A percentile compares a stretch with the other conserved stretches of the same genome.
Conservation (phyloP, 305 asterid species). For the Fraxinus nigra region DNA sequence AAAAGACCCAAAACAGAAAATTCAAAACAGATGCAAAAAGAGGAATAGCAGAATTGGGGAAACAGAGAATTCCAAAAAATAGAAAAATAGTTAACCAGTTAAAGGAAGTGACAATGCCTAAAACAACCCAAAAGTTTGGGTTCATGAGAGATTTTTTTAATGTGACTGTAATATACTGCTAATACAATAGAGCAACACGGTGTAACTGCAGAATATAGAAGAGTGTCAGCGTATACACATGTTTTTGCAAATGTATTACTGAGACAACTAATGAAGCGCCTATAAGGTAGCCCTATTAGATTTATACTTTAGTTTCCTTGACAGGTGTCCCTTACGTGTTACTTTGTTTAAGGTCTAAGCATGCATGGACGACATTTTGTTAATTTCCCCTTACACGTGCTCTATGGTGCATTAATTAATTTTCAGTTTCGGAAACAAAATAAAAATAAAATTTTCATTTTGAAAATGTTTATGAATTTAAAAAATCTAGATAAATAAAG, state of each 20-base stretch:
- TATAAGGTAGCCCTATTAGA: neutral
- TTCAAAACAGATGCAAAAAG: conserved; percentile 15
- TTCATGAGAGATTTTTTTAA: neutral
- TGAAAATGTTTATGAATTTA: neutral
- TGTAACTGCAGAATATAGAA: neutral
- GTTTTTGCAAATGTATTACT: neutral
- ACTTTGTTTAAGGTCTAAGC: neutral
- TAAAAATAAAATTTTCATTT: neutral
- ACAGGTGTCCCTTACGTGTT: neutral
- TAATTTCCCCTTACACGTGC: neutral
- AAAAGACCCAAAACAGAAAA: conserved; percentile 22
- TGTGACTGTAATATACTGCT: neutral
- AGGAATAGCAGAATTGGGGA: conserved; percentile 14
- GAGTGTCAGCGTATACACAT: neutral
- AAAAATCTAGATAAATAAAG: neutral
- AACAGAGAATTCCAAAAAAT: neutral
- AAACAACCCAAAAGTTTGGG: neutral
- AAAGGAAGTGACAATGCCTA: neutral
- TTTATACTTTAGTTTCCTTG: neutral
- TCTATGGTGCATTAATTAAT: neutral
- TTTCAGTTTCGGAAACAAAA: neutral
- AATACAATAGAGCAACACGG: neutral
- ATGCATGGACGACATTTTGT: neutral
- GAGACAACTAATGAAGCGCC: neutral
- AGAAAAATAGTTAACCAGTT: neutral